Conservation (phyloP, 805 yeast species). For the Hanseniaspora meyeri region DNA sequence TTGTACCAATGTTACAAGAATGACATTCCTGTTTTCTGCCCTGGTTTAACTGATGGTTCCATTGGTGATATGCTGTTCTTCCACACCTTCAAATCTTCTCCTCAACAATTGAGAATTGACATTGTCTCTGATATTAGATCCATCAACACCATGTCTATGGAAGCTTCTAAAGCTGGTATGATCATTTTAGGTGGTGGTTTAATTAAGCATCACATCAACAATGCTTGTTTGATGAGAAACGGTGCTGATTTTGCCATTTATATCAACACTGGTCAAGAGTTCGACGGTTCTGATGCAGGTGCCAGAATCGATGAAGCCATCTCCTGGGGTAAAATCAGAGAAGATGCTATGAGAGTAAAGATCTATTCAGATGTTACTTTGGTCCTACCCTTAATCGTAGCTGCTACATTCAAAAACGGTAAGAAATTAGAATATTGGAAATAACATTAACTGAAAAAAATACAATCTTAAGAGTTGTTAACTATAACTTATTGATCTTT, state of each 20-base stretch:
- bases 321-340: constrained; percentile 96
- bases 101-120: constrained; percentile 78
- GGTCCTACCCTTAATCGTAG: constrained; percentile 91
- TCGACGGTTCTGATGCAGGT: constrained; percentile 98
- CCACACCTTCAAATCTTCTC: constrained; percentile 93
- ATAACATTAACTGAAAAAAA: constrained; percentile 34
- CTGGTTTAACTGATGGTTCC: constrained; percentile 95
- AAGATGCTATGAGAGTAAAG: constrained; percentile 83
- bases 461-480: constrained; percentile 34
- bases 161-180: constrained; percentile 91
- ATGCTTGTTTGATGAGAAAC: constrained; percentile 96
- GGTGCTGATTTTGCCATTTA: constrained; percentile 98
- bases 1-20: constrained; percentile 97
- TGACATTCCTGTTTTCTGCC: constrained; percentile 91
- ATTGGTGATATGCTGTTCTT: constrained; percentile 98
- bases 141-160: constrained; percentile 90
- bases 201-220: constrained; percentile 92
- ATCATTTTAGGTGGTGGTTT: constrained; percentile 91
- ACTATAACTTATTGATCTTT: background rate
- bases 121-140: constrained; percentile 86
- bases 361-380: constrained; percentile 90
- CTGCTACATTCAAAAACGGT: constrained; percentile 85
- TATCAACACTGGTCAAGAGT: constrained; percentile 96
- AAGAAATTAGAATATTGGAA: constrained; percentile 19
- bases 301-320: constrained; percentile 99